Evolutionary conservation across 345 rosid genomes (phyloP), one percentile per base, ranked within the genome.

Genomic region (Kandelia obovata): DNA sequence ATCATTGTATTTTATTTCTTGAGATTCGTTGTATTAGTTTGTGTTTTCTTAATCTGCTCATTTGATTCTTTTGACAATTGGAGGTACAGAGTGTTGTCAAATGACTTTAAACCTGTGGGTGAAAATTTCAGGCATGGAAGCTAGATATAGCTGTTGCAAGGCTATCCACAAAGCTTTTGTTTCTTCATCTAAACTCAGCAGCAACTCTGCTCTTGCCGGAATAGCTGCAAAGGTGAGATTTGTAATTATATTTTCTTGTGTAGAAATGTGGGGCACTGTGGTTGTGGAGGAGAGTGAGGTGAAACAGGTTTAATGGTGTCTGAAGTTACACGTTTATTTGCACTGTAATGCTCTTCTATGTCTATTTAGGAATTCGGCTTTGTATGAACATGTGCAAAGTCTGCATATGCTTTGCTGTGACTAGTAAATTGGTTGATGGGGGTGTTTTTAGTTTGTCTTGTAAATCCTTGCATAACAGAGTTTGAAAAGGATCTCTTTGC

Each of bases 111-210:
- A 43, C 19, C 49, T 43, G 19, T 43, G 5, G 30, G 39, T 71
- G 25, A 47, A 64, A 53, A 67, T 69, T 73, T 55, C 82, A 95
- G 99, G 87, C 30, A 91, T 91, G 99, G 96, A 91, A 71, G 83
- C 83, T 53, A 86, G 84, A 77, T 82, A 88, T 63, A 79, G 81
- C 25, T 95, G 97, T 71, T 95, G 96, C 89, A 83, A 85, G 81
- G 81, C 89, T 73, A 86, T 90, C 58, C 68, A 80, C 37, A 83
- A 77, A 39, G 90, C 87, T 28, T 89, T 91, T 72, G 63, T 84
- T 71, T 78, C 67, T 26, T 78, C 89, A 19, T 76, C 81, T 69
- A 89, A 79, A 74, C 82, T 88, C 2, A 65, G 69, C 59, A 78
- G 82, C 64, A 92, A 88, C 71, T 86, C 96, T 69, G 74, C 89